Conservation (phyloP, 2,329 filamentous ascomycete species). For the Fusarium aywerte region DNA sequence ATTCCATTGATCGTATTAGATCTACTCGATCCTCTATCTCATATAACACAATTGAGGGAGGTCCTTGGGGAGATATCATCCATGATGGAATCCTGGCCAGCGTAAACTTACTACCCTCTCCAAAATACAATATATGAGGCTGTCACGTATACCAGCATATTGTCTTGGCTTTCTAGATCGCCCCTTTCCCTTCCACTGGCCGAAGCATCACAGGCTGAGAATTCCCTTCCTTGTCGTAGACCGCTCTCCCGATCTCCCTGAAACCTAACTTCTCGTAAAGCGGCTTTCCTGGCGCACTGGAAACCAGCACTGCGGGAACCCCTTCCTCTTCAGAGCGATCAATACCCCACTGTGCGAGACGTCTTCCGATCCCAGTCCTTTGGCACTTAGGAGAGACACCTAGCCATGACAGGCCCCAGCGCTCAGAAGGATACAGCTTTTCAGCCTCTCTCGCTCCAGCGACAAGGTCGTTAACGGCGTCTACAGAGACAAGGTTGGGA, state of each 20-base stretch:
- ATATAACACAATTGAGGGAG: too few species aligned
- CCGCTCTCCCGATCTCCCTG: background rate
- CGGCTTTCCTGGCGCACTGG: background rate
- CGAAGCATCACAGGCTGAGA: constrained; percentile 17
- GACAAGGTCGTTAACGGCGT: background rate
- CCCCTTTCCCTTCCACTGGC: background rate
- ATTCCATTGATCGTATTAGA: too few species aligned
- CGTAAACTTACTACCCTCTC: too few species aligned
- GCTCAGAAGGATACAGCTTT: constrained; percentile 12
- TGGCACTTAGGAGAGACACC: constrained; percentile 23
- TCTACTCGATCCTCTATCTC: too few species aligned
- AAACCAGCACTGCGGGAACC: constrained; percentile 15
- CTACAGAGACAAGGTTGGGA: background rate
- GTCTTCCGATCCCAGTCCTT: constrained; percentile 17
- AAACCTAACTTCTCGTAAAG: constrained; percentile 30
- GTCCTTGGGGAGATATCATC: too few species aligned
- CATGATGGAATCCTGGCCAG: too few species aligned
- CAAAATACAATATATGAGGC: too few species aligned
- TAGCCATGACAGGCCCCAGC: constrained; percentile 22
- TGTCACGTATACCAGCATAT: too few species aligned
- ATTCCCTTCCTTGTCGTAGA: constrained; percentile 1
- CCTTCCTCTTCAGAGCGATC: constrained; percentile 26
- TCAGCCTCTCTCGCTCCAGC: background rate
- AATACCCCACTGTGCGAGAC: constrained; percentile 24
- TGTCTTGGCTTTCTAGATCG: background rate